Evolutionary conservation across 164 flowering plant species (phyloP).

Genomic region (Vitis riparia): DNA sequence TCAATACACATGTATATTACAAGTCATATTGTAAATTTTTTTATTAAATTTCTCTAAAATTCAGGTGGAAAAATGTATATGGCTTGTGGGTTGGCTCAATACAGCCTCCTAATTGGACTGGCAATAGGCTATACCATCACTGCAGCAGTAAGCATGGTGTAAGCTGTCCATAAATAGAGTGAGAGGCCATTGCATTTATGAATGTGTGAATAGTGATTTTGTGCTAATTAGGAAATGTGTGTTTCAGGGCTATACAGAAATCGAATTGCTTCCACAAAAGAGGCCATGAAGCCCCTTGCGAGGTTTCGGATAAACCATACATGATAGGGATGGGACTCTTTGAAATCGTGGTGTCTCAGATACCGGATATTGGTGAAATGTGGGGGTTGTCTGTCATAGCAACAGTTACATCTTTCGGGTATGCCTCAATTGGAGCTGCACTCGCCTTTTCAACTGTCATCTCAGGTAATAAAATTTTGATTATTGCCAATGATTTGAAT

Average conservation of each 20-base stretch:
- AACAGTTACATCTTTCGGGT: constrained; percentile 51
- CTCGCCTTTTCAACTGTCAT: constrained; percentile 32
- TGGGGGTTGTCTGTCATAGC: constrained; percentile 49
- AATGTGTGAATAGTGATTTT: too few species aligned
- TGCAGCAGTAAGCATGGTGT: constrained; percentile 58
- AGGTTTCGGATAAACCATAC: constrained; percentile 24
- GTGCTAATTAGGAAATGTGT: neutral
- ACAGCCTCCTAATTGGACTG: constrained; percentile 32
- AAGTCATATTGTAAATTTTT: too few species aligned
- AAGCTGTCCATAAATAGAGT: constrained; percentile 13
- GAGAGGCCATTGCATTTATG: too few species aligned
- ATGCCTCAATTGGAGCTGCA: constrained; percentile 39
- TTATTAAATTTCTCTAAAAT: neutral
- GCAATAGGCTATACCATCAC: constrained; percentile 49
- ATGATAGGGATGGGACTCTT: constrained; percentile 38
- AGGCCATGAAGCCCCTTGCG: constrained; percentile 38
- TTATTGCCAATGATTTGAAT: neutral
- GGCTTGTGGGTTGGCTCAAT: constrained; percentile 36
- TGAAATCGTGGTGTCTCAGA: constrained; percentile 45
- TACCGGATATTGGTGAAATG: constrained; percentile 48
- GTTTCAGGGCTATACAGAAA: constrained; percentile 39
- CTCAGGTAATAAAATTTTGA: constrained; percentile 25
- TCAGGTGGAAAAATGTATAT: constrained; percentile 33
- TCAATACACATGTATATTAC: neutral
- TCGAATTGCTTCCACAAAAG: constrained; percentile 46